Conservation (phyloP, 352 stramenopile species). For the Globisporangium middletonii region DNA sequence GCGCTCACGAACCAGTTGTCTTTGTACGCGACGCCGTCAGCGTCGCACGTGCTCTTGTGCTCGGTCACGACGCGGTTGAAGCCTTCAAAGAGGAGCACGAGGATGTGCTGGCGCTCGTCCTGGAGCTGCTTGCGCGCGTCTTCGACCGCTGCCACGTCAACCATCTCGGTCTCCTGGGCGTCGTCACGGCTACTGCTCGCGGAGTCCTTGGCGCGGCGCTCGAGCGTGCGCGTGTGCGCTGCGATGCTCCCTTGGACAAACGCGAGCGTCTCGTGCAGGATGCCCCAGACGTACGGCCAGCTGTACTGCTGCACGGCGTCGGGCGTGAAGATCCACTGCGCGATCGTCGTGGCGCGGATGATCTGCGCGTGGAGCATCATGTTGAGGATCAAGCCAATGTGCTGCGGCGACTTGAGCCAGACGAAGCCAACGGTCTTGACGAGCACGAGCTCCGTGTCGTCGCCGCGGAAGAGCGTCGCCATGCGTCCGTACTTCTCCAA, state of each 20-base stretch:
- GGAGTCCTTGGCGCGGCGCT: conserved; percentile 5
- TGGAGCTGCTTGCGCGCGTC: conserved; percentile 31
- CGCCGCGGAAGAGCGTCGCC: conserved; percentile 36
- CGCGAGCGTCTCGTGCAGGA: conserved; percentile 62
- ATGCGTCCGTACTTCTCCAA: conserved; percentile 72
- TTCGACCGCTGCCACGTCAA: conserved; percentile 35
- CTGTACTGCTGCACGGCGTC: conserved; percentile 85
- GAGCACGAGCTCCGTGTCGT: conserved; percentile 47
- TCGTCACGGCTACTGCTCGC: neutral
- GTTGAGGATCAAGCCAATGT: conserved; percentile 76
- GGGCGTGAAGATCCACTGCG: conserved; percentile 72
- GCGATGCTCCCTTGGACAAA: conserved; percentile 42
- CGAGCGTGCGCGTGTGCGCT: conserved; percentile 28
- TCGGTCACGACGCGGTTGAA: conserved; percentile 70
- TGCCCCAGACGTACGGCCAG: conserved; percentile 85
- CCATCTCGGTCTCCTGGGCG: conserved; percentile 43
- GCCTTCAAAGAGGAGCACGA: conserved; percentile 53
- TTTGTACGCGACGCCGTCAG: conserved; percentile 59
- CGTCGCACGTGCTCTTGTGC: conserved; percentile 73
- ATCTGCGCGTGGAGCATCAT: conserved; percentile 73
- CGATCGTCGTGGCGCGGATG: conserved; percentile 61
- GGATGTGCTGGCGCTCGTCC: conserved; percentile 42
- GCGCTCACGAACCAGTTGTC: conserved; percentile 82
- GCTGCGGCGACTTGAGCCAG: conserved; percentile 79
- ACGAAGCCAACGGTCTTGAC: conserved; percentile 67